phyloP scores from a whole-genome alignment of 2,329 filamentous ascomycete genomes.

The Neofusicoccum ribis region DNA sequence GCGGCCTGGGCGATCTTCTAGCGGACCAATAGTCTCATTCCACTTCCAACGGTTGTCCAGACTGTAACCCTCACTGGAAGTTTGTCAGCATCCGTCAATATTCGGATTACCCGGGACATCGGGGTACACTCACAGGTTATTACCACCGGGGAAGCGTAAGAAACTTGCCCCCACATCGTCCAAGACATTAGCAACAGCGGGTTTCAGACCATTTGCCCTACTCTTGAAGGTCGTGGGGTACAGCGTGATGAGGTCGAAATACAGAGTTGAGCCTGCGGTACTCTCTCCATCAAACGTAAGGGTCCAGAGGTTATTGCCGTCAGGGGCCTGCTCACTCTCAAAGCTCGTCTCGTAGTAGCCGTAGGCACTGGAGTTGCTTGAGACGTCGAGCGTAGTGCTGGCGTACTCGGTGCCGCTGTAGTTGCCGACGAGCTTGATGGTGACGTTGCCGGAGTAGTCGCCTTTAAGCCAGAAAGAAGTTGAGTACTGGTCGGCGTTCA shows the following conservation, averaged over 20 bases:
- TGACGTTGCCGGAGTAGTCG: conserved; percentile 29
- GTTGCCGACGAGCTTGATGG: conserved; percentile 14
- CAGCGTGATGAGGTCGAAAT: conserved; percentile 19
- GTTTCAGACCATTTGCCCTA: conserved; percentile 16
- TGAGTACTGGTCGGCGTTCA: conserved; percentile 17
- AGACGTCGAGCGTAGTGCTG: background rate
- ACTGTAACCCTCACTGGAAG: conserved; percentile 38
- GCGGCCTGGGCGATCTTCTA: conserved; percentile 56
- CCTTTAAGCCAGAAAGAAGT: conserved; percentile 27
- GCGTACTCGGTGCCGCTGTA: conserved; percentile 15
- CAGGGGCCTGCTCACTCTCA: conserved; percentile 11
- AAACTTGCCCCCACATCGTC: conserved; percentile 38
- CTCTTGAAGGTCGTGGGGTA: conserved; percentile 21
- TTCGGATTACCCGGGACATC: background rate
- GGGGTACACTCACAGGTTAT: conserved; percentile 44
- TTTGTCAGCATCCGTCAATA: background rate
- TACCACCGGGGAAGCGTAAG: conserved; percentile 65
- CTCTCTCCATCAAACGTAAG: conserved; percentile 18
- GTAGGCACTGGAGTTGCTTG: background rate
- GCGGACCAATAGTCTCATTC: conserved; percentile 56
- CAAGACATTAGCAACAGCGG: conserved; percentile 12
- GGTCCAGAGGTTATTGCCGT: conserved; percentile 19
- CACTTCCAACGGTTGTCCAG: conserved; percentile 48
- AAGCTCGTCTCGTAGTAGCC: conserved; percentile 5
- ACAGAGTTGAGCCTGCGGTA: conserved; percentile 1